phyloP scores from a whole-genome alignment of 495 filamentous ascomycete species.

The Lophium mytilinum region DNA sequence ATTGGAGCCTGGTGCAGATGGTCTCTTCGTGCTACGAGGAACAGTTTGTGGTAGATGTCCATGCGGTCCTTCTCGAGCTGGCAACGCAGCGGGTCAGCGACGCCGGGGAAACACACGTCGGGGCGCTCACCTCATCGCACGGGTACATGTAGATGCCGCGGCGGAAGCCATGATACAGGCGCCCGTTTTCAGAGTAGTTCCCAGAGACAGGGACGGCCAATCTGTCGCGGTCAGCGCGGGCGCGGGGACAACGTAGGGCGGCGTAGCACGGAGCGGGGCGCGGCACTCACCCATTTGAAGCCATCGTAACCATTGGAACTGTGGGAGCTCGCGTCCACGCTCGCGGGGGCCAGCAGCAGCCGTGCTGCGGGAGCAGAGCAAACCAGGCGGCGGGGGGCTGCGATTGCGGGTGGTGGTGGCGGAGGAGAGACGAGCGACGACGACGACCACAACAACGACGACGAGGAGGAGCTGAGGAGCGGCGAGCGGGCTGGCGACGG shows the following conservation, averaged over 20 bases:
- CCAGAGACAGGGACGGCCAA: conserved; percentile 21
- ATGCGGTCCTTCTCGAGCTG: conserved; percentile 36
- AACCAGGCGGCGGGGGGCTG: neutral
- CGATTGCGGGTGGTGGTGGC: conserved; percentile 11
- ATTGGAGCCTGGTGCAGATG: conserved; percentile 51
- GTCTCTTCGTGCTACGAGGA: conserved; percentile 53
- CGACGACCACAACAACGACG: neutral
- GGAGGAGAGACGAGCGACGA: conserved; percentile 2
- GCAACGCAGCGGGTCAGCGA: conserved; percentile 1
- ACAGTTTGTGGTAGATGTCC: conserved; percentile 37
- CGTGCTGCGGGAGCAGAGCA: neutral
- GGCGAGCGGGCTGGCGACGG: neutral
- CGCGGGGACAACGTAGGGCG: neutral
- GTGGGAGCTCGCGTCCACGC: conserved; percentile 7
- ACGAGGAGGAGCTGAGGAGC: neutral
- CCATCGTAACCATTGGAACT: conserved; percentile 33
- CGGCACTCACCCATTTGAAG: conserved; percentile 30
- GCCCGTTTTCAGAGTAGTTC: conserved; percentile 49
- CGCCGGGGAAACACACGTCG: neutral
- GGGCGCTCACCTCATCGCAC: conserved; percentile 46
- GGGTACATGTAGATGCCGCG: conserved; percentile 55
- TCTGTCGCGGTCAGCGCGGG: conserved; percentile 7
- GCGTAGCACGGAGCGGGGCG: conserved; percentile 22
- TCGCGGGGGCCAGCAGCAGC: conserved; percentile 2
- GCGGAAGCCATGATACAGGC: conserved; percentile 48